A percentile compares a stretch with the other conserved stretches of the same genome.
Conservation (phyloP, 2,329 filamentous ascomycete genomes). For the Aspergillus felis region DNA sequence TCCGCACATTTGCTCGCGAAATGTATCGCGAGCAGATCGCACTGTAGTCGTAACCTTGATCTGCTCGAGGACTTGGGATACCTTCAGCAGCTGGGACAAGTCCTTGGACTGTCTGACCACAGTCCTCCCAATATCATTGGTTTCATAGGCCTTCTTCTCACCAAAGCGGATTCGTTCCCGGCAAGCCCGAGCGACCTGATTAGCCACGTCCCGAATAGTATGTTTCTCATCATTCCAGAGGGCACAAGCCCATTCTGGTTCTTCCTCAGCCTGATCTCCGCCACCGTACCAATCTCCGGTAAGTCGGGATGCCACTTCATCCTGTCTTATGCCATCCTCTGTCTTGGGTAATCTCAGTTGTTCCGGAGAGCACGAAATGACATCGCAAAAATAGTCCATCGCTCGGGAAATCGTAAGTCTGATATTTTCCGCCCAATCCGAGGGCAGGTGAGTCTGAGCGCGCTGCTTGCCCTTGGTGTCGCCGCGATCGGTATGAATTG, state of each 20-base stretch:
- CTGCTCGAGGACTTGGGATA: conserved; percentile 84
- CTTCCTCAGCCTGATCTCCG: conserved; percentile 58
- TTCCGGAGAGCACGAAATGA: conserved; percentile 96
- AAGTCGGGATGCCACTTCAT: conserved; percentile 76
- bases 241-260: conserved; percentile 75
- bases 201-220: conserved; percentile 82
- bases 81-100: conserved; percentile 67
- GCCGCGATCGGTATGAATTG: conserved; percentile 73
- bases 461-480: conserved; percentile 46
- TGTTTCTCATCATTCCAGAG: conserved; percentile 99
- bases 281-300: conserved; percentile 68
- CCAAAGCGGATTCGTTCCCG: conserved; percentile 67
- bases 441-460: conserved; percentile 66
- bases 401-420: conserved; percentile 79
- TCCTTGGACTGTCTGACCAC: conserved; percentile 74
- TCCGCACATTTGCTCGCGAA: conserved; percentile 98
- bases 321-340: conserved; percentile 70
- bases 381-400: conserved; percentile 94
- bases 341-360: conserved; percentile 85
- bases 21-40: conserved; percentile 87
- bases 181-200: conserved; percentile 89
- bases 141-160: conserved; percentile 74
- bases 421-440: conserved; percentile 72
- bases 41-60: conserved; percentile 97
- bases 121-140: conserved; percentile 81